Evolutionary conservation across 495 filamentous ascomycete species (phyloP), one percentile per base, ranked within the genome.

Genomic region (Paragyromitra xinjiangensis): DNA sequence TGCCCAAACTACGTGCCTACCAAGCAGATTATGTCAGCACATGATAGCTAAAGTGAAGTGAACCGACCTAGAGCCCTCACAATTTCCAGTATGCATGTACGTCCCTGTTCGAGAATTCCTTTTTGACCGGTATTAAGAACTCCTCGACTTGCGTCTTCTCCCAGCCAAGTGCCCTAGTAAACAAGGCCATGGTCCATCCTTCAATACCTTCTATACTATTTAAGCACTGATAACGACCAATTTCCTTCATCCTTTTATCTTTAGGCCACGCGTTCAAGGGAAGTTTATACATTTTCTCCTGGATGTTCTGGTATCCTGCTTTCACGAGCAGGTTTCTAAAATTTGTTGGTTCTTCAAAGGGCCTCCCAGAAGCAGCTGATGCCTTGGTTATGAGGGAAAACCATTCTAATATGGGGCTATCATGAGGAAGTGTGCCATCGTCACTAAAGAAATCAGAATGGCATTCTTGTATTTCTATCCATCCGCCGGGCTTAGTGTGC

Each of bases 401-500:
- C 64, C 62, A 70, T 9, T 34, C 42, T 11, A 53, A 5, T 6
- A 73, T 62, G 1, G 64, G 63, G 40, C 19, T 79, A n/a, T 64
- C 26, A 24, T 45, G 65, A 1, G 67, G 6, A 16, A 76, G 61
- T 8, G 79, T 77, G 16, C 64, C 66, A 45, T 81, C 79, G 39
- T 81, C 79, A 45, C 79, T 71, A 37, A 66, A 70, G 5, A 72
- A 11, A 0, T 24, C 29, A 4, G 70, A 0, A 40, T 65, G 12
- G 7, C 48, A 24, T 51, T 90, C 88, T 72, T 87, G 85, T 62
- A 90, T 83, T 75, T 92, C 90, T 59, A 91, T 83, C 86, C 88
- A 92, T 67, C 88, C 91, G 34, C 91, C 91, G 1, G 91, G 91
- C 65, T 87, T 88, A 9, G 90, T 82, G 78, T 88, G 87, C 55